Evolutionary conservation across 768 basidiomycete species (phyloP), one percentile per base, ranked within the genome.

Genomic region (Hericium alpestre): DNA sequence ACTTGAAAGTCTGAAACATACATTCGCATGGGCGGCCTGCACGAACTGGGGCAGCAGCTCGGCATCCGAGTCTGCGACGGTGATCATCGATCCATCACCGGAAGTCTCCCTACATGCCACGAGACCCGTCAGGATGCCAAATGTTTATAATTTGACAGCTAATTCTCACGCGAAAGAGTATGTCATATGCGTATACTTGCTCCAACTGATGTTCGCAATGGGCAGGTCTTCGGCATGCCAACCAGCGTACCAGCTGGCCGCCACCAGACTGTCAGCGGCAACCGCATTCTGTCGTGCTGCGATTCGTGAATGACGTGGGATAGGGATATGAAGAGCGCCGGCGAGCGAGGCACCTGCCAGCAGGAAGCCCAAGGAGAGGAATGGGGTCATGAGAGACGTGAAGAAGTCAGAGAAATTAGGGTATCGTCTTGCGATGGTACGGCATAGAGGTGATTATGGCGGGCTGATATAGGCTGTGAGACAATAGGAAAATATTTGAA

Each of bases 91-190:
- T 10, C 61, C 62, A 25, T 69, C 58, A 20, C 62, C 59, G 16
- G 59, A 63, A 1, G 65, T 67, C 5, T 55, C 46, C 18, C 61
- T 60, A 5, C 2, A 18, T 3, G 27, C 32, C 15, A 22, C 11
- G 15, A 16, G 20, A 7, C 32, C 32, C 2, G 32, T 32, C 8
- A 32, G 32, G 8, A 9, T 32, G 32, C 6, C 32, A 8, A 10
- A 9, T 2, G 6, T 0, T 9, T 32, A 32, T 32, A 10, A 4
- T 32, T 10, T 10, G 32, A 32, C 32, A 32, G 8, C 32, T 9
- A n/a, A 16, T 4, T 79, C 79, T 71, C 62, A 84, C 83, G 76
- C 83, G 60, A 85, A 84, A 46, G 82, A 76, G 67, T 82, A 85
- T 27, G 73, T 77, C 69, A 84, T 63, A 49, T 78, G 67, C 48